Evolutionary conservation across 331 rosid species (phyloP), one percentile per base, ranked within the genome.

Genomic region (Rhamnella rubrinervis): DNA sequence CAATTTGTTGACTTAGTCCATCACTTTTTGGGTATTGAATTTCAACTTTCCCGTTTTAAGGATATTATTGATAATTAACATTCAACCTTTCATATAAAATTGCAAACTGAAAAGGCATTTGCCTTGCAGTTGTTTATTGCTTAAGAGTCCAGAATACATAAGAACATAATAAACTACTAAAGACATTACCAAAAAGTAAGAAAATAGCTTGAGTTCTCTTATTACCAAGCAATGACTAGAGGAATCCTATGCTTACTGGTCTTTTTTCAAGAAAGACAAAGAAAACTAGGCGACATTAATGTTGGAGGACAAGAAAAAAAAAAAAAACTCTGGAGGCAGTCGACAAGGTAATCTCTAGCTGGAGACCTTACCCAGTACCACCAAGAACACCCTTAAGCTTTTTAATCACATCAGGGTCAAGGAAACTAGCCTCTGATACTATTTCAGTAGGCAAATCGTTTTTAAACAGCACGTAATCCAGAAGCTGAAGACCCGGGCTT

Each of bases 381-480:
- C 89, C 97, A 67, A 91, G 87, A 78, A 83, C 87, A 52, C 73
- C 83, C 86, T 91, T 88, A n/a, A 91, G 89, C 83, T 85, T 91
- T 84, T 85, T 86, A 12, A 88, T 77, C 56, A 62, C 73, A 52
- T 66, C 83, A 35, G 55, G 55, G 18, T 85, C 88, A 20, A 91
- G 80, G 70, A 91, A 88, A 35, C 93, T 86, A 16, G 87, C 85
- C 18, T 19, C 23, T 0, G 74, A 67, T 0, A 91, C 61, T 57
- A 88, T 59, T 0, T 71, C 71, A 13, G 93, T 86, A 17, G 91
- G 86, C 56, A 91, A 80, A 63, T 88, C 75, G 49, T 88, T 91
- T 44, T 71, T 64, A 67, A 91, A 91, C 79, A 91, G 53, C 12
- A 87, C 88, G 3, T 21, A 80, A 66, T 86, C 93, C 52, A 83